Evolutionary conservation across 352 stramenopile genomes (phyloP).

Genomic region (Phytophthora syringae): DNA sequence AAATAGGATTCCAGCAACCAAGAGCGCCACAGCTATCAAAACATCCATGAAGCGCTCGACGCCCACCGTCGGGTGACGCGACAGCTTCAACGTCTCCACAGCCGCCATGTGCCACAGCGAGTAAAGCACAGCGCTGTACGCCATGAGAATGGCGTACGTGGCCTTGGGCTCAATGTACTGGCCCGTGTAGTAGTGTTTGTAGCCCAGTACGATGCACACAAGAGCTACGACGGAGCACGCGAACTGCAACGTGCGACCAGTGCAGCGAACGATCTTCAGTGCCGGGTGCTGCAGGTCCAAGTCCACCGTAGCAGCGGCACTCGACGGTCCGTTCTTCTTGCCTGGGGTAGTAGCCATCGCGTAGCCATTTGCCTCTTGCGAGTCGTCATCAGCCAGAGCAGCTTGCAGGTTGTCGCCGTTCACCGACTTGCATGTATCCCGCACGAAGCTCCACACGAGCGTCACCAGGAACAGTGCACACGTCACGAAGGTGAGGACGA

Average conservation of each 20-base stretch:
- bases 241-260: constrained; percentile 42
- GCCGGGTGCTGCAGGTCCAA: constrained; percentile 33
- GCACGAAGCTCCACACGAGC: constrained; percentile 42
- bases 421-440: constrained; percentile 23
- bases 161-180: constrained; percentile 52
- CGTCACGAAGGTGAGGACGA: constrained; percentile 52
- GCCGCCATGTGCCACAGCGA: constrained; percentile 50
- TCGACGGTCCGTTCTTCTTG: constrained; percentile 29
- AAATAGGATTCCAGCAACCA: constrained; percentile 48
- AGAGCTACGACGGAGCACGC: constrained; percentile 38
- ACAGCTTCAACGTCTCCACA: constrained; percentile 49
- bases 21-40: constrained; percentile 33
- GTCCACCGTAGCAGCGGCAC: constrained; percentile 12
- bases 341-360: constrained; percentile 31
- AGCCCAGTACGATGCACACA: constrained; percentile 39
- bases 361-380: constrained; percentile 36
- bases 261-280: constrained; percentile 41
- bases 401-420: constrained; percentile 29
- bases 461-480: constrained; percentile 42
- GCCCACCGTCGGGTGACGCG: constrained; percentile 34
- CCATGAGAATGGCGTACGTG: constrained; percentile 50
- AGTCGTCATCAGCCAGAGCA: constrained; percentile 32
- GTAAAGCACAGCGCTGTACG: constrained; percentile 51
- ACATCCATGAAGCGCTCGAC: constrained; percentile 45
- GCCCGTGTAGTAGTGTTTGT: constrained; percentile 56